Evolutionary conservation across 768 basidiomycete species (phyloP).

Genomic region (Pleurotus eryngii): DNA sequence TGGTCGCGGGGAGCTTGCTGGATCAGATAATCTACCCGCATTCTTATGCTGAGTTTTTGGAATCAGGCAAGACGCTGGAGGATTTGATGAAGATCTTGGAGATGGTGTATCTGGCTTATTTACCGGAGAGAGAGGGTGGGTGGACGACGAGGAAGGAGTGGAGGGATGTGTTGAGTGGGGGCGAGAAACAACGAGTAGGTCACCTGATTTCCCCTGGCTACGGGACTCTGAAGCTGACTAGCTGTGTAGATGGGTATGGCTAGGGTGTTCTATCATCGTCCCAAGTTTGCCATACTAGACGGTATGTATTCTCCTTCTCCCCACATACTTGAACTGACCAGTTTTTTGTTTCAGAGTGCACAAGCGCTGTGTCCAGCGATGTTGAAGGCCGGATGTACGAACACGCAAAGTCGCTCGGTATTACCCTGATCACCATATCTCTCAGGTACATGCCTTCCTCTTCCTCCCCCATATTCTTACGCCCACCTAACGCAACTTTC

Average conservation of each 20-base stretch:
- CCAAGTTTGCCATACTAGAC: conserved; percentile 81
- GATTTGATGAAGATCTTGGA: conserved; percentile 78
- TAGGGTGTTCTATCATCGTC: conserved; percentile 85
- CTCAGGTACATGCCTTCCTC: conserved; percentile 50
- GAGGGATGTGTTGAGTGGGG: conserved; percentile 93
- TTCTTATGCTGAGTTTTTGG: conserved; percentile 69
- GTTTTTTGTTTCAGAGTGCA: conserved; percentile 68
- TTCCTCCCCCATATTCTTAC: neutral
- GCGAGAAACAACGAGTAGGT: conserved; percentile 88
- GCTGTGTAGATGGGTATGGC: conserved; percentile 77
- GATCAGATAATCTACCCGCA: conserved; percentile 96
- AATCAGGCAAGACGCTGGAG: conserved; percentile 54
- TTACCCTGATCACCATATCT: conserved; percentile 92
- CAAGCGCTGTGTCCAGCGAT: conserved; percentile 92
- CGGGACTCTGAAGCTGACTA: conserved; percentile 8
- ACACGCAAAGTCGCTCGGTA: conserved; percentile 81
- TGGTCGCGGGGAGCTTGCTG: conserved; percentile 81
- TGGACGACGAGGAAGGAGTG: conserved; percentile 91
- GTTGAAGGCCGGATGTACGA: conserved; percentile 97
- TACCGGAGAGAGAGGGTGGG: conserved; percentile 86
- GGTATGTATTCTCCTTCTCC: conserved; percentile 37
- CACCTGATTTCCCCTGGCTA: neutral
- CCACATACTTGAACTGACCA: neutral
- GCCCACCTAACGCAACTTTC: neutral
- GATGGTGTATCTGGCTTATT: conserved; percentile 79